phyloP scores from a whole-genome alignment of 2,329 filamentous ascomycete species.

The Cercospora zeae-maydis region DNA sequence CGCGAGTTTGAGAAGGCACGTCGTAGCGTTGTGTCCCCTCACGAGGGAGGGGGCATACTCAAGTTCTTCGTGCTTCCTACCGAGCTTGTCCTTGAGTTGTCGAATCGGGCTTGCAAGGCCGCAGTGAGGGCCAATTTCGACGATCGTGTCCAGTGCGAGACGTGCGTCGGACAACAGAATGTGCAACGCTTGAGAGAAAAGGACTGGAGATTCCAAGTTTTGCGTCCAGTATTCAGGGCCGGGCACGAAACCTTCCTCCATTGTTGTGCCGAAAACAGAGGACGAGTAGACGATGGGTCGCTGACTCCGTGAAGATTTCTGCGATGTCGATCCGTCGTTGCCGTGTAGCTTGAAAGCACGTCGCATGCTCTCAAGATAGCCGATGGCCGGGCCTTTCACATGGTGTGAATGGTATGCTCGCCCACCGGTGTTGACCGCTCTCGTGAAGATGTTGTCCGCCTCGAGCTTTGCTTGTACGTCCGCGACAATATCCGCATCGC shows the following conservation, averaged over 20 bases:
- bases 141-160: neutral
- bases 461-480: constrained; percentile 38
- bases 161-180: neutral
- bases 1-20: neutral
- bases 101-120: neutral
- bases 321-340: neutral
- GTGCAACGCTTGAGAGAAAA: neutral
- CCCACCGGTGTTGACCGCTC: neutral
- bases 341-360: neutral
- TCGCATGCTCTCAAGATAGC: neutral
- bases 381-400: neutral
- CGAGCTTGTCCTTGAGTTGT: neutral
- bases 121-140: neutral
- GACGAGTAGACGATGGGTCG: neutral
- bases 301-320: neutral
- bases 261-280: neutral
- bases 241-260: neutral
- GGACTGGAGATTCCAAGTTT: constrained; percentile 1
- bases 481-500: constrained; percentile 19
- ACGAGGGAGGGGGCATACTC: neutral
- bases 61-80: neutral
- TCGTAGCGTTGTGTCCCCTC: neutral
- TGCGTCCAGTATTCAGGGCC: neutral
- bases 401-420: neutral
- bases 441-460: constrained; percentile 40